Evolutionary conservation across 2,329 filamentous ascomycete species (phyloP).

Genomic region (Pyrenochaeta sp.): DNA sequence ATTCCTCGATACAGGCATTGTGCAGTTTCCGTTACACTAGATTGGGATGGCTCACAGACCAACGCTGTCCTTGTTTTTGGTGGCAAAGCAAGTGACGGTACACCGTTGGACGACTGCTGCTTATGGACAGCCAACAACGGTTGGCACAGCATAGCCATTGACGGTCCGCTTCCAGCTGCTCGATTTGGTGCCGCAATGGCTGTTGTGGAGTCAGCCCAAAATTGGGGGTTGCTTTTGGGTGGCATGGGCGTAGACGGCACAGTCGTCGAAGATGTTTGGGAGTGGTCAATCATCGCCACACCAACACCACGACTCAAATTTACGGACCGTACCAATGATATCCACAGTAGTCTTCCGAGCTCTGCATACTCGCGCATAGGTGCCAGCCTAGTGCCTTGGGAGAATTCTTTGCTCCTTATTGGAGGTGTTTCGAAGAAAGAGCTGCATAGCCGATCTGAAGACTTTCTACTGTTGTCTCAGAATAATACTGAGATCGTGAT

Average conservation of each 20-base stretch:
- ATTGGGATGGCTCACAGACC: constrained; percentile 52
- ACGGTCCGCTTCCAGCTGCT: constrained; percentile 51
- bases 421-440: constrained; percentile 57
- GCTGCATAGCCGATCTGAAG: constrained; percentile 33
- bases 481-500: constrained; percentile 26
- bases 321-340: constrained; percentile 36
- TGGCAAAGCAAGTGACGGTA: constrained; percentile 53
- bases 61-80: constrained; percentile 55
- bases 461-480: constrained; percentile 36
- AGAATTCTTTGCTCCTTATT: constrained; percentile 57
- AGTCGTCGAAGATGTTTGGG: constrained; percentile 68
- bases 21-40: constrained; percentile 57
- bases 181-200: constrained; percentile 67
- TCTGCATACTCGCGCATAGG: constrained; percentile 56
- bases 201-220: constrained; percentile 43
- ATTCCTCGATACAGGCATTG: constrained; percentile 78
- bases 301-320: constrained; percentile 35
- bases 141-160: constrained; percentile 57
- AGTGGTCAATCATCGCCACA: constrained; percentile 63
- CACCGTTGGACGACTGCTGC: constrained; percentile 52
- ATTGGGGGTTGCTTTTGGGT: constrained; percentile 72
- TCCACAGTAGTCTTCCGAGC: constrained; percentile 22
- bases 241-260: constrained; percentile 72
- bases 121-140: constrained; percentile 58
- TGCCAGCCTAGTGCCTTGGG: constrained; percentile 57